Evolutionary conservation across 257 asterid genomes (phyloP).

Genomic region (Forsythia viridissima): DNA sequence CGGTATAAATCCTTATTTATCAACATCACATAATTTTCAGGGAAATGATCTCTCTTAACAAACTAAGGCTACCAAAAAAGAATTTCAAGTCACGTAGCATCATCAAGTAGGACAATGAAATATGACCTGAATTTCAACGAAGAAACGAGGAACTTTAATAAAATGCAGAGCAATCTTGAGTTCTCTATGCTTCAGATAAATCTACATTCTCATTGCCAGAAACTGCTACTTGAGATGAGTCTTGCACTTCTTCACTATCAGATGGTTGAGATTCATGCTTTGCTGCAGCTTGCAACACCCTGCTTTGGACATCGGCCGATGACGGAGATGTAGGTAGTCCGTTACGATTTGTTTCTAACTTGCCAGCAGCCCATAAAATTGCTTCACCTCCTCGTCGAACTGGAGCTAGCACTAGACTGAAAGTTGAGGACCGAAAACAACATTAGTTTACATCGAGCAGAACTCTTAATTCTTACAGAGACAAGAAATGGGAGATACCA

Average conservation of each 20-base stretch:
- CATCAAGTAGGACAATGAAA: not conserved
- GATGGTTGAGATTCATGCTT: conserved; percentile 86
- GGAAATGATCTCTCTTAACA: not conserved
- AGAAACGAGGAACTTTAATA: not conserved
- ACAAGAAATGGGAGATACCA: not conserved
- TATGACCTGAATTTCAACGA: not conserved
- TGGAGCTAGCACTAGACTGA: conserved; percentile 66
- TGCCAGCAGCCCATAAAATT: conserved; percentile 71
- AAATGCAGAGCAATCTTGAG: not conserved
- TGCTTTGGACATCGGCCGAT: conserved; percentile 75
- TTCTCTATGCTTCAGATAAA: conserved; percentile 70
- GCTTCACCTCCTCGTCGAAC: conserved; percentile 69
- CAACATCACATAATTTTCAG: not conserved
- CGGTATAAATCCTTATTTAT: not conserved
- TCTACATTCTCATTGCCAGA: conserved; percentile 55
- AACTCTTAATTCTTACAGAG: not conserved
- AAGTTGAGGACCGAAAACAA: conserved; percentile 12
- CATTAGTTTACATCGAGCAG: not conserved
- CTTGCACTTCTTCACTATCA: conserved; percentile 50
- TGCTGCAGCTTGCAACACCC: conserved; percentile 96
- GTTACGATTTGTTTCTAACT: conserved; percentile 61
- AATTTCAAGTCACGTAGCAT: not conserved
- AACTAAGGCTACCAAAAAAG: not conserved
- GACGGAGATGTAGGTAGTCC: conserved; percentile 92
- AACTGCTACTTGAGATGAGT: conserved; percentile 30